phyloP scores from a whole-genome alignment of 1,139 yeast genomes.

The Taphrina flavorubra region DNA sequence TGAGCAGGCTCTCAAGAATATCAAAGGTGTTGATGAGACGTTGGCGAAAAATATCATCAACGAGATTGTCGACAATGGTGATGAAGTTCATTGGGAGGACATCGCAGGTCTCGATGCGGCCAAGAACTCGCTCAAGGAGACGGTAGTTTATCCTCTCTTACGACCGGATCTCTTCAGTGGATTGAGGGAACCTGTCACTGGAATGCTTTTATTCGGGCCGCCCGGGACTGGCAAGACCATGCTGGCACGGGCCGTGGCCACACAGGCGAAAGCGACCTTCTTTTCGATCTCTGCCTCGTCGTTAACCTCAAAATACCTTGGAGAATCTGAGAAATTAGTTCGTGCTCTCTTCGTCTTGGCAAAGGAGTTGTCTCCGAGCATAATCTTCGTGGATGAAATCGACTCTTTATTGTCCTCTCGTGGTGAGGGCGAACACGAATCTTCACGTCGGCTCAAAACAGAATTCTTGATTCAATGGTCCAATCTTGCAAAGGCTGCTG shows the following conservation, averaged over 20 bases:
- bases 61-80: slow-evolving; percentile 92
- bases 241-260: slow-evolving; percentile 97
- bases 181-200: slow-evolving; percentile 91
- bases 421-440: slow-evolving; percentile 87
- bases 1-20: slow-evolving; percentile 50
- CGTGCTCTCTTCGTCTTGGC: slow-evolving; percentile 87
- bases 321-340: slow-evolving; percentile 93
- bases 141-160: slow-evolving; percentile 94
- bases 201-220: slow-evolving; percentile 95
- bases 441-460: slow-evolving; percentile 87
- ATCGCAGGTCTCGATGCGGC: slow-evolving; percentile 93
- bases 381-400: slow-evolving; percentile 94
- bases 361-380: slow-evolving; percentile 84
- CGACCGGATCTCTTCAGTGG: slow-evolving; percentile 93
- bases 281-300: slow-evolving; percentile 92
- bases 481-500: slow-evolving; percentile 90
- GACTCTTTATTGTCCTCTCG: slow-evolving; percentile 87
- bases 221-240: slow-evolving; percentile 99
- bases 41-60: slow-evolving; percentile 87
- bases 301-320: slow-evolving; percentile 86
- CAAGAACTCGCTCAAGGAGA: slow-evolving; percentile 86
- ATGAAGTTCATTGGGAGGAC: slow-evolving; percentile 96
- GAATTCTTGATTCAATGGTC: slow-evolving; percentile 97
- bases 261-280: slow-evolving; percentile 92
- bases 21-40: slow-evolving; percentile 60